A percentile compares a stretch with the other conserved stretches of the same genome.
Conservation (phyloP, 768 basidiomycete genomes). For the Symmetrospora coprosmae region DNA sequence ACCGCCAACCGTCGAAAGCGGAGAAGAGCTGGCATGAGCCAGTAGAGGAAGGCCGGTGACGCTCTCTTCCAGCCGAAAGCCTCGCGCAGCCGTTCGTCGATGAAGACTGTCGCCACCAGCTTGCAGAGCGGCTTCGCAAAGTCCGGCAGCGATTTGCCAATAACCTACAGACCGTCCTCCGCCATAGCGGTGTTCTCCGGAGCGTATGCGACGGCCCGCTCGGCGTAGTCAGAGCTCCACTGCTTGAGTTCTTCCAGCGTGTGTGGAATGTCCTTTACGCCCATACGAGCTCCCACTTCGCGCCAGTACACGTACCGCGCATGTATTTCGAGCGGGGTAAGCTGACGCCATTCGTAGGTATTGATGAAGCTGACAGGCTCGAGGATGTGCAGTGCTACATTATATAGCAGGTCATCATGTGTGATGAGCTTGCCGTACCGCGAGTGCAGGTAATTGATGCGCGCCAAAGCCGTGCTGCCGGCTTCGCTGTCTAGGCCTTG, state of each 20-base stretch:
- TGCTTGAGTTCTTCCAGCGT: not conserved
- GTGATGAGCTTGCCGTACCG: slow-evolving; percentile 7
- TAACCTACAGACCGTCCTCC: not conserved
- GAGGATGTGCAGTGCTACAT: slow-evolving; percentile 14
- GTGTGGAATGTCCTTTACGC: not conserved
- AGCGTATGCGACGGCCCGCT: not conserved
- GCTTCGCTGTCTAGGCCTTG: slow-evolving; percentile 7
- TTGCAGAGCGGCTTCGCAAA: not conserved
- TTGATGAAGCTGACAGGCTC: slow-evolving; percentile 11
- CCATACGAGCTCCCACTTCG: slow-evolving; percentile 17
- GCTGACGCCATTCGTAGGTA: slow-evolving; percentile 15
- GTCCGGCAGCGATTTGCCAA: not conserved
- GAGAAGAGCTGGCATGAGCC: not conserved
- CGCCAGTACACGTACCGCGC: slow-evolving; percentile 18
- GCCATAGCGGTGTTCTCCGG: not conserved
- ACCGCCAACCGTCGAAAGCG: not conserved
- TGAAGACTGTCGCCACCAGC: not conserved
- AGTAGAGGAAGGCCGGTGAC: not conserved
- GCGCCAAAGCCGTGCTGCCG: not conserved
- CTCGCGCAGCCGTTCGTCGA: not conserved
- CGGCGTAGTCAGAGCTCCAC: slow-evolving; percentile 7
- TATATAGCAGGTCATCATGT: slow-evolving; percentile 9
- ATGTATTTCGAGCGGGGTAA: slow-evolving; percentile 7
- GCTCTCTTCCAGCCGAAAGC: slow-evolving; percentile 14
- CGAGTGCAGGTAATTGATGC: slow-evolving; percentile 18